Conservation (phyloP, 1,139 yeast species). For the Pichia sp. region DNA sequence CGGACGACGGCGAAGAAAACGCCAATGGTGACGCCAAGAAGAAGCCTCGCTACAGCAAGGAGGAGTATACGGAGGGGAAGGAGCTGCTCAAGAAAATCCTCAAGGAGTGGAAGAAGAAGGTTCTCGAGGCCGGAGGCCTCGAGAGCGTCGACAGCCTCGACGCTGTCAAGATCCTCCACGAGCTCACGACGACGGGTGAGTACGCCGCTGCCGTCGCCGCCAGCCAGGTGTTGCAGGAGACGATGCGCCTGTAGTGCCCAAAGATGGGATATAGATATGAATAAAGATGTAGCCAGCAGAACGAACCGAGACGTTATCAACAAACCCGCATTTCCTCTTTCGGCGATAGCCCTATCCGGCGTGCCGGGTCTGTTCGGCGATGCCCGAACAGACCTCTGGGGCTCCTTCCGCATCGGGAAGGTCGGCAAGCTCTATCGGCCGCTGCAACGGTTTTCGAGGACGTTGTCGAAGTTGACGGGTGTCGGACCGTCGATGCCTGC, state of each 20-base stretch:
- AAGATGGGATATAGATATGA: too few species aligned
- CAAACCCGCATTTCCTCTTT: neutral
- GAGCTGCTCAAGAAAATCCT: conserved; percentile 51
- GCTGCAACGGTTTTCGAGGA: conserved; percentile 1
- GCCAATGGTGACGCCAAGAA: neutral
- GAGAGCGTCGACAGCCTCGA: conserved; percentile 36
- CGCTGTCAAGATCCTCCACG: conserved; percentile 40
- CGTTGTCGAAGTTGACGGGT: neutral
- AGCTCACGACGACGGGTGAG: conserved; percentile 32
- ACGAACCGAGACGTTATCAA: too few species aligned
- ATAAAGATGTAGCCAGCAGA: too few species aligned
- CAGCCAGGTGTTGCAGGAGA: conserved; percentile 24
- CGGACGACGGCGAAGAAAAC: conserved; percentile 31
- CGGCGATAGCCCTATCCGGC: neutral
- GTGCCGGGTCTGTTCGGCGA: conserved; percentile 1
- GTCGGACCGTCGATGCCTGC: too few species aligned
- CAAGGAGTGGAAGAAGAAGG: conserved; percentile 55
- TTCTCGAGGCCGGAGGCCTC: conserved; percentile 38
- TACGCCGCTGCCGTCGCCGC: conserved; percentile 19
- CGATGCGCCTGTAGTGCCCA: conserved; percentile 15
- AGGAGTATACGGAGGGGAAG: conserved; percentile 56
- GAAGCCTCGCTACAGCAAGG: conserved; percentile 50
- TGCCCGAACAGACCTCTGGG: too few species aligned
- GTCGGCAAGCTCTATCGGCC: neutral
- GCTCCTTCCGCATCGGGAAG: neutral